A percentile compares a stretch with the other conserved stretches of the same genome.
Evolutionary conservation across 116 monocot genomes (phyloP).

Genomic region (Phalaenopsis hybrid): DNA sequence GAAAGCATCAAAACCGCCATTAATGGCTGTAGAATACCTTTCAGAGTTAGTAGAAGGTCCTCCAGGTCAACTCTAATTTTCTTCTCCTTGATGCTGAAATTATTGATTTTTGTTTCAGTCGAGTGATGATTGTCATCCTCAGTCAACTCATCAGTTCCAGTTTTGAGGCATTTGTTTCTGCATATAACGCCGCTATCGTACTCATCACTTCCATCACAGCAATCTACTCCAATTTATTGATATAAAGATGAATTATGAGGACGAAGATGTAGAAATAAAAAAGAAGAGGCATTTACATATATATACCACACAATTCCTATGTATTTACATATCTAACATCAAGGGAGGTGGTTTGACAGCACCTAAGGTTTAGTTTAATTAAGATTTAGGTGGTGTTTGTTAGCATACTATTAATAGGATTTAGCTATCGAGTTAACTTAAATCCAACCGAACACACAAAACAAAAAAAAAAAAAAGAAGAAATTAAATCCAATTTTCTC

Average conservation of each 20-base stretch:
- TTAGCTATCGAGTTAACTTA: too few relatives aligned
- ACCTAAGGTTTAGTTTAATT: too few relatives aligned
- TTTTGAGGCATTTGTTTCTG: slow-evolving; percentile 51
- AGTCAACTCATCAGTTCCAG: slow-evolving; percentile 10
- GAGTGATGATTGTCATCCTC: slow-evolving; percentile 10
- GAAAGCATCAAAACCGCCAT: too few relatives aligned
- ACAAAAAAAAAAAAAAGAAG: neutral
- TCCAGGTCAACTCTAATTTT: slow-evolving; percentile 34
- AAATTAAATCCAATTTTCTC: too few relatives aligned
- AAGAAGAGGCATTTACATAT: too few relatives aligned
- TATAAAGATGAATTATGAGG: neutral
- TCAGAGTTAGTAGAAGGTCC: slow-evolving; percentile 42
- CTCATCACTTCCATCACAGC: slow-evolving; percentile 97
- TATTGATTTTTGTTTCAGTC: neutral
- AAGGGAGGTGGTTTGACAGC: too few relatives aligned
- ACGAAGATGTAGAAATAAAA: neutral
- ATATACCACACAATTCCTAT: too few relatives aligned
- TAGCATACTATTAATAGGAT: too few relatives aligned
- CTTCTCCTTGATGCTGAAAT: slow-evolving; percentile 3
- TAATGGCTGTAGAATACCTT: slow-evolving; percentile 25
- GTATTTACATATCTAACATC: too few relatives aligned
- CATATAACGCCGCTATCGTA: slow-evolving; percentile 52
- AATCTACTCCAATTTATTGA: too few relatives aligned
- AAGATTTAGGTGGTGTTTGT: too few relatives aligned
- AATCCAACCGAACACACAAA: too few relatives aligned